Conservation (phyloP, 1,284 basidiomycete species). For the Stygiomarasmius scandens region DNA sequence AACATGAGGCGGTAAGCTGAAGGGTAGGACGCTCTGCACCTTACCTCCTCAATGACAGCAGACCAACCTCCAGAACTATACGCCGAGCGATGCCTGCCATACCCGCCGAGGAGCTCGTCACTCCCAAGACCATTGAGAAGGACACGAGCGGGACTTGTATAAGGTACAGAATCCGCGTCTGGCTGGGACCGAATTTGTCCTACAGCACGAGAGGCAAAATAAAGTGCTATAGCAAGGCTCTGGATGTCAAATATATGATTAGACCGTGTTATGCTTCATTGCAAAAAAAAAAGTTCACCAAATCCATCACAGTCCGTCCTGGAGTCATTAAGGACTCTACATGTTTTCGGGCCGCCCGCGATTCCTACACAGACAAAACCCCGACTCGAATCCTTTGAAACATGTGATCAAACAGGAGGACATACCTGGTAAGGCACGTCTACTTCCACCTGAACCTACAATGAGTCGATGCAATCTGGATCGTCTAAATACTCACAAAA, state of each 20-base stretch:
- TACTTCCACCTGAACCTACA: constrained; percentile 66
- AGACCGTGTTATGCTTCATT: not conserved
- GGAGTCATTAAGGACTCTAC: constrained; percentile 85
- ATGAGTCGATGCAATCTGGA: constrained; percentile 7
- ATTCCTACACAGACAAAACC: constrained; percentile 59
- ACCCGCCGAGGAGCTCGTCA: constrained; percentile 94
- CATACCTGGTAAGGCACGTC: constrained; percentile 81
- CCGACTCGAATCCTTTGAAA: too few species aligned
- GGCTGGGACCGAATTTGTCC: constrained; percentile 54
- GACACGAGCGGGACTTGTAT: constrained; percentile 79
- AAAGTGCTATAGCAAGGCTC: constrained; percentile 91
- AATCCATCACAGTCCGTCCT: constrained; percentile 86
- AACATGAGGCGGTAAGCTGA: not conserved
- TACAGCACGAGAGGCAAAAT: constrained; percentile 85
- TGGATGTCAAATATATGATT: constrained; percentile 31
- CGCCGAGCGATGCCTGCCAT: constrained; percentile 85
- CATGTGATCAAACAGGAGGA: constrained; percentile 13
- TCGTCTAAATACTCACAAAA: constrained; percentile 58
- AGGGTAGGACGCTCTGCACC: constrained; percentile 10
- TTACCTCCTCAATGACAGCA: constrained; percentile 80
- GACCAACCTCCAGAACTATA: constrained; percentile 71
- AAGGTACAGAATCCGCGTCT: constrained; percentile 45
- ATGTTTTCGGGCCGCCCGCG: constrained; percentile 51
- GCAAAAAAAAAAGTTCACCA: constrained; percentile 52
- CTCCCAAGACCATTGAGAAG: constrained; percentile 92